Evolutionary conservation across 345 rosid species (phyloP).

Genomic region (Raphanus sativus): DNA sequence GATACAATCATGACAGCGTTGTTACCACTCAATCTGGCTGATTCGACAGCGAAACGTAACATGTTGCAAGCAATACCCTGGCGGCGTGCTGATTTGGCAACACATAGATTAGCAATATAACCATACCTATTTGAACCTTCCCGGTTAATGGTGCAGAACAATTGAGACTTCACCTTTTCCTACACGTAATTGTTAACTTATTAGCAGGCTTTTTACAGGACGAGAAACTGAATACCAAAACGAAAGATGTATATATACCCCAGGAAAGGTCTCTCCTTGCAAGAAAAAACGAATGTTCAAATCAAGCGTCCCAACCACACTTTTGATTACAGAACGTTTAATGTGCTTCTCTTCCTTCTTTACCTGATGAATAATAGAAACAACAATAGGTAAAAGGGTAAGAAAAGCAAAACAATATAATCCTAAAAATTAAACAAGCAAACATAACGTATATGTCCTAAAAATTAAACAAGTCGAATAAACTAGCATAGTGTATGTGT

Average conservation of each 20-base stretch:
- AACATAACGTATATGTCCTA: not conserved
- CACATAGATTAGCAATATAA: constrained; percentile 77
- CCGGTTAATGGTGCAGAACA: constrained; percentile 48
- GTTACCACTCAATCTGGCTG: constrained; percentile 65
- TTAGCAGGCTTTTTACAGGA: not conserved
- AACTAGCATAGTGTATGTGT: not conserved
- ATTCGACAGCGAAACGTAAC: constrained; percentile 64
- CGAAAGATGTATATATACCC: constrained; percentile 44
- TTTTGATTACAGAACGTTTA: constrained; percentile 65
- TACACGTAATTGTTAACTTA: constrained; percentile 33
- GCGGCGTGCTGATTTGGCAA: constrained; percentile 79
- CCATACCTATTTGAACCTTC: constrained; percentile 56
- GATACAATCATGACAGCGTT: not conserved
- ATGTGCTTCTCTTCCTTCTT: constrained; percentile 58
- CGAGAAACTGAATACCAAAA: not conserved
- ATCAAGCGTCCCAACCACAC: constrained; percentile 92
- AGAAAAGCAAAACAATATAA: not conserved
- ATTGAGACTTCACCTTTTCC: constrained; percentile 62
- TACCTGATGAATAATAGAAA: constrained; percentile 47
- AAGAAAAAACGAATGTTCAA: constrained; percentile 58
- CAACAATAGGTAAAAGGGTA: not conserved
- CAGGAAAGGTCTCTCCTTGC: constrained; percentile 86
- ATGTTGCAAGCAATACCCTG: constrained; percentile 78
- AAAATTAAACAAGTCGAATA: not conserved
- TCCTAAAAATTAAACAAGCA: not conserved